Base-by-base conservation (phyloP, 2,329 filamentous ascomycete genomes). In the Xylariaceae sp. region DNA sequence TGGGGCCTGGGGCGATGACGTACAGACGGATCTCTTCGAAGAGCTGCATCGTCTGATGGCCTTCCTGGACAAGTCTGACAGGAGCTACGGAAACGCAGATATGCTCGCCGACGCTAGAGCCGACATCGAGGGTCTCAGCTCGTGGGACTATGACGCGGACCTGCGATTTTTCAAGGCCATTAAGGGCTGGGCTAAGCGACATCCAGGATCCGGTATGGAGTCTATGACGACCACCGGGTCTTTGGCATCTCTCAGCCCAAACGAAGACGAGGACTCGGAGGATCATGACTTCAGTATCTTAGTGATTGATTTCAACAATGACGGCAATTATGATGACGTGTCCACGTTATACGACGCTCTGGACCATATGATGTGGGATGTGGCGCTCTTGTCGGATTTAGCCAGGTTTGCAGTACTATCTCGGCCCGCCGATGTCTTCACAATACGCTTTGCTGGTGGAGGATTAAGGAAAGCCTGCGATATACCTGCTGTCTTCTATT, bases 41-140 rank as follows among this genome's bases (percentile, higher is more conserved):
- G 83, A 86, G 63, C 58, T 85, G 2, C 83, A 86, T 58, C 79
- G 83, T 13, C 65, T 87, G 5, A 77, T 87, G 71, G 83, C 82
- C 10, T 86, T 87, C 55, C 72, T 87, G 3, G 83, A 86, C 51
- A 71, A 67, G 10, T 83, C 82, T 0, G 79, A 85, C 22, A 75
- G 84, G 41, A 79, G 76, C 41, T 85, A 84, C 57, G 83, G 80
- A 13, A 80, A 78, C 0, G 75, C 75, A 18, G 79, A 81, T 50
- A 68, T 71, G 5, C 65, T 85, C 6, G 64, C 70, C 5, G 67
- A 74, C 39, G 66, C 63, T 12, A 57, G 71, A 31, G 66, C 69
- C 12, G 66, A 73, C 18, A 66, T 60, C 19, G 55, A 65, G n/a
- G 62, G 44, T 45, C 58, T 53, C 40, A 55, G 59, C 16, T 71